Conservation (phyloP, 108 stramenopile genomes). For the Chaetoceros tenuissimus region DNA sequence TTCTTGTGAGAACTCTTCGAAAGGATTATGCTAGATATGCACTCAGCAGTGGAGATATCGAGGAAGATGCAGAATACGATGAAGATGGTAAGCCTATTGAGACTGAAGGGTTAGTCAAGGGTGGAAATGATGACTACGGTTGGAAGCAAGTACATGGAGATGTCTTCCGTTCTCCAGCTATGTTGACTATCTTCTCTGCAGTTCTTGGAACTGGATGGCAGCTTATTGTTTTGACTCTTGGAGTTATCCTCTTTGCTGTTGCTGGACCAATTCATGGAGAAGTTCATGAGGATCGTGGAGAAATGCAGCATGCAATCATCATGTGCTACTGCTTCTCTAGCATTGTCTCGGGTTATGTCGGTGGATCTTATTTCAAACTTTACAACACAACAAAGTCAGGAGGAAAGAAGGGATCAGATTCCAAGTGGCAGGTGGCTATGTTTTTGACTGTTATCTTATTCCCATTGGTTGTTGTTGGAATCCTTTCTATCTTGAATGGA, state of each 20-base stretch:
- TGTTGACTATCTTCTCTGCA: constrained; percentile 83
- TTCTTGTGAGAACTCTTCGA: constrained; percentile 87
- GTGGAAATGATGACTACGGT: constrained; percentile 72
- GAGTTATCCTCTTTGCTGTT: constrained; percentile 91
- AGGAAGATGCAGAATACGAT: constrained; percentile 50
- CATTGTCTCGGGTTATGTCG: constrained; percentile 84
- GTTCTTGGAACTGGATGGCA: constrained; percentile 94
- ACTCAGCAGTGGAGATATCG: constrained; percentile 60
- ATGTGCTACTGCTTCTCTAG: constrained; percentile 83
- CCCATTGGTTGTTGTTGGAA: constrained; percentile 59
- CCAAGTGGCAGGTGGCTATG: constrained; percentile 83
- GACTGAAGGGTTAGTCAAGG: constrained; percentile 13
- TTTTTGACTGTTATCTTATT: constrained; percentile 85
- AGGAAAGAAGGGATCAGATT: constrained; percentile 14
- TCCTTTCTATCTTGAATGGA: constrained; percentile 65
- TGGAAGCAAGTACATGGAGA: constrained; percentile 99
- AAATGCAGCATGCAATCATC: constrained; percentile 82
- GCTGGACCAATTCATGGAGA: constrained; percentile 88
- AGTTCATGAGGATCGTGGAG: constrained; percentile 95
- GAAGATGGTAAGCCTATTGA: constrained; percentile 53
- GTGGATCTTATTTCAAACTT: constrained; percentile 87
- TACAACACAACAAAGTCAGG: constrained; percentile 72
- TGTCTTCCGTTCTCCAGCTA: constrained; percentile 88
- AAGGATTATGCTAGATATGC: constrained; percentile 93
- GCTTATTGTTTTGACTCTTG: constrained; percentile 83